Conservation (phyloP, 768 basidiomycete genomes). For the Podaxis sp. region DNA sequence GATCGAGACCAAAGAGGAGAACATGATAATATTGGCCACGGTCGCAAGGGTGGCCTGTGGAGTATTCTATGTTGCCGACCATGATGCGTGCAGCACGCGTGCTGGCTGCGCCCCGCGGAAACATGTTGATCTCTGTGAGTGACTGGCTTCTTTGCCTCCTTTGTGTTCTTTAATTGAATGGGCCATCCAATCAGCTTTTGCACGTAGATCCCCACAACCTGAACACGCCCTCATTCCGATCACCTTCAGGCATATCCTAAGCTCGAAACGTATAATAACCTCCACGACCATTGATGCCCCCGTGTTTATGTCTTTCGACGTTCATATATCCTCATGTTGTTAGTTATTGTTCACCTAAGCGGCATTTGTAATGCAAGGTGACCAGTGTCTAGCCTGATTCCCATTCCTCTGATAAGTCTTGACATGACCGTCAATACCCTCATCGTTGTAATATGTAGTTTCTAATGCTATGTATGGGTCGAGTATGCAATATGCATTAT, state of each 20-base stretch:
- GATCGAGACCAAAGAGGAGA: constrained; percentile 64
- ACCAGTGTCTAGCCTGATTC: constrained; percentile 16
- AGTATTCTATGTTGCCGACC: constrained; percentile 66
- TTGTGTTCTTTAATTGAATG: neutral
- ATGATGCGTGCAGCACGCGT: constrained; percentile 28
- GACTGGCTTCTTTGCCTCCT: neutral
- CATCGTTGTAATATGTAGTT: constrained; percentile 23
- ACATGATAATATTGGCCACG: constrained; percentile 61
- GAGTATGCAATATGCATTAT: constrained; percentile 1
- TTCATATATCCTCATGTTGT: constrained; percentile 10
- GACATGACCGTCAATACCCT: constrained; percentile 12
- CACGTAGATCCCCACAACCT: constrained; percentile 6
- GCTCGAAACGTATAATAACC: constrained; percentile 2
- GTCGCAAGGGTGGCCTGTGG: constrained; percentile 59
- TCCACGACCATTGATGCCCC: constrained; percentile 2
- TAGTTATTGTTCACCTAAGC: neutral
- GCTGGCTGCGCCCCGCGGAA: constrained; percentile 25
- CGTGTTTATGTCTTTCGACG: constrained; percentile 5
- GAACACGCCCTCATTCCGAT: neutral
- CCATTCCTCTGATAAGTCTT: constrained; percentile 14
- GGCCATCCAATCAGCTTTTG: constrained; percentile 1
- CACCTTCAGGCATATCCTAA: constrained; percentile 1
- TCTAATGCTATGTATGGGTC: constrained; percentile 8
- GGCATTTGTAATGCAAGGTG: constrained; percentile 4
- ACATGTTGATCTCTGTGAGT: neutral